Conservation (phyloP, 1,284 basidiomycete species). For the Pulveroboletus sp. region DNA sequence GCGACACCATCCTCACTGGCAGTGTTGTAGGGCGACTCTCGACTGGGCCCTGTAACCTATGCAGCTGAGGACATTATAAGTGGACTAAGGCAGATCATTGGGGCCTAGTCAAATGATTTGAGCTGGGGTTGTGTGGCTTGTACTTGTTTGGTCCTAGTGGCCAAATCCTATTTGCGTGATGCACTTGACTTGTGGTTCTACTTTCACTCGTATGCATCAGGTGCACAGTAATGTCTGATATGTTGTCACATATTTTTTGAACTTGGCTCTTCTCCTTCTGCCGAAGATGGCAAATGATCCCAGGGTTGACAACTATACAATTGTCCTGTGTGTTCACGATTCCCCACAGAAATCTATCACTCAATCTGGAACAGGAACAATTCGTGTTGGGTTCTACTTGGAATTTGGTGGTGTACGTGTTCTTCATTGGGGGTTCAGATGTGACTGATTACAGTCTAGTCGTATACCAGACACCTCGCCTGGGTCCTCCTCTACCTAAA, state of each 20-base stretch:
- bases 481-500: conserved; percentile 69
- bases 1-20: conserved; percentile 39
- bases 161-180: neutral
- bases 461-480: conserved; percentile 71
- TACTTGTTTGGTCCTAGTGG: too few relatives aligned
- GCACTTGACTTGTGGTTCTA: neutral
- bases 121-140: too few relatives aligned
- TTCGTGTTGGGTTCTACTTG: conserved; percentile 70
- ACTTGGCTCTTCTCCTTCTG: conserved; percentile 73
- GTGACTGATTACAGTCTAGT: conserved; percentile 39
- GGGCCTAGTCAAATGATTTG: too few relatives aligned
- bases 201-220: conserved; percentile 34
- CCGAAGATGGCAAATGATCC: conserved; percentile 48
- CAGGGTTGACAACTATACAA: conserved; percentile 68
- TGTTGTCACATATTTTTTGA: conserved; percentile 60
- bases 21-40: too few relatives aligned
- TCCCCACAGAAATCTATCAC: neutral
- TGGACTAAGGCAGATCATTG: too few relatives aligned
- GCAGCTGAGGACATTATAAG: too few relatives aligned
- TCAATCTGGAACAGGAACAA: conserved; percentile 47
- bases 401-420: conserved; percentile 77
- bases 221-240: conserved; percentile 77
- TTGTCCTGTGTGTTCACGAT: conserved; percentile 48
- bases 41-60: too few relatives aligned
- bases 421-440: neutral